A percentile compares a stretch with the other conserved stretches of the same genome.
Conservation (phyloP, 345 rosid genomes). For the Garcia nutans region DNA sequence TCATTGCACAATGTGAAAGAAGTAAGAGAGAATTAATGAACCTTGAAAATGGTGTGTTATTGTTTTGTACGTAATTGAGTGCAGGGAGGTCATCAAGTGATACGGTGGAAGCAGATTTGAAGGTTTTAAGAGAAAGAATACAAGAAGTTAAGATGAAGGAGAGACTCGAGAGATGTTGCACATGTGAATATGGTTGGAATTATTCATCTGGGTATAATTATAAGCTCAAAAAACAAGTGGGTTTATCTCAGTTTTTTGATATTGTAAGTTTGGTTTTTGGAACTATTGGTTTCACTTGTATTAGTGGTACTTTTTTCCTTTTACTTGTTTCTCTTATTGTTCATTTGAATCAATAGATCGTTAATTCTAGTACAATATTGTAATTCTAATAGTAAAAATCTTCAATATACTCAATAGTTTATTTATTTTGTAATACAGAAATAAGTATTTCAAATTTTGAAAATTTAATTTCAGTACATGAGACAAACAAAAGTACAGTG, state of each 20-base stretch:
- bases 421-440: too few species aligned
- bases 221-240: constrained; percentile 25
- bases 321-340: constrained; percentile 38
- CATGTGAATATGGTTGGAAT: constrained; percentile 47
- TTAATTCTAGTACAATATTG: too few species aligned
- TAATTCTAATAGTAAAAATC: background rate
- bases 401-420: too few species aligned
- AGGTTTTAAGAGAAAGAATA: constrained; percentile 46
- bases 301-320: constrained; percentile 38
- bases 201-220: constrained; percentile 30
- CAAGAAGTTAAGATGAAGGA: constrained; percentile 46
- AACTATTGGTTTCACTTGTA: constrained; percentile 40
- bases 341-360: constrained; percentile 26
- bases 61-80: background rate
- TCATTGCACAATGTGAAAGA: background rate
- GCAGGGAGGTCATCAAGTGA: constrained; percentile 35
- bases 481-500: too few species aligned
- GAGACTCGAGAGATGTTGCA: constrained; percentile 51
- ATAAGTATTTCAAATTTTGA: too few species aligned
- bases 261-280: constrained; percentile 33
- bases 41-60: too few species aligned
- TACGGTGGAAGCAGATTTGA: constrained; percentile 44
- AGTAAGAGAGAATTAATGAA: too few species aligned
- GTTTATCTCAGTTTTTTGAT: constrained; percentile 28
- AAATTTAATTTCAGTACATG: too few species aligned